Base-by-base conservation (phyloP, 768 basidiomycete genomes). In the Leccinum subgranulosum region DNA sequence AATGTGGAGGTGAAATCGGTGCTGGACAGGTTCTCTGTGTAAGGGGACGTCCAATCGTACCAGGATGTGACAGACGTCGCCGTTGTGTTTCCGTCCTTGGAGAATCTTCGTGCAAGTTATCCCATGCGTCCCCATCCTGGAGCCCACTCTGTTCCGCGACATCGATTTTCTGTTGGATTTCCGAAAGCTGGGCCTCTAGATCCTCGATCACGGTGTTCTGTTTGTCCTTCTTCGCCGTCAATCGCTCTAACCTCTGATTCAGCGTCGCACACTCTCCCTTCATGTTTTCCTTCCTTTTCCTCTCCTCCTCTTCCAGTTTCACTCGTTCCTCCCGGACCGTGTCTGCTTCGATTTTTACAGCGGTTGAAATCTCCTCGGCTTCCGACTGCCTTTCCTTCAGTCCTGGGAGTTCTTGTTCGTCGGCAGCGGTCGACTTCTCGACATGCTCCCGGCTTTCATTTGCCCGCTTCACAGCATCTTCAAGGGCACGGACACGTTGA, bases 401-500 rank as follows among this genome's bases (percentile, higher is more conserved):
- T 5, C 59, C 72, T 3, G 75, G 76, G 58, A 82, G 60, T 6
- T 75, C 74, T 14, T 69, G 71, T 51, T 80, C 76, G 36, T 82
- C 71, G 2, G 69, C 73, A 23, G 56, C 64, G 1, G 74, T 68
- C 55, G 72, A 69, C 63, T 72, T 63, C 69, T 85, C 70, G 54
- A 83, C 63, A 14, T 80, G 75, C 21, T 73, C 76, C 9, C 83
- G 78, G 0, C 76, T 79, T 6, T 83, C 80, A 60, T 82, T 84
- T 10, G 90, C 85, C 54, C 91, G 85, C 66, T 90, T 93, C 12
- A 88, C 86, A 3, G 92, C 89, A 66, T 96, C 93, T 68, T 95
- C 93, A 39, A 96, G 75, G 1, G 94, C 91, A 11, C 94, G 79
- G 10, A 88, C 84, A 64, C 93, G 95, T 69, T 96, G 94, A 46